These are phyloP conservation scores for Basipetospora chlamydospora DNA, from an alignment of 2,329 filamentous ascomycete genomes.

Conservation along the genomic window DNA sequence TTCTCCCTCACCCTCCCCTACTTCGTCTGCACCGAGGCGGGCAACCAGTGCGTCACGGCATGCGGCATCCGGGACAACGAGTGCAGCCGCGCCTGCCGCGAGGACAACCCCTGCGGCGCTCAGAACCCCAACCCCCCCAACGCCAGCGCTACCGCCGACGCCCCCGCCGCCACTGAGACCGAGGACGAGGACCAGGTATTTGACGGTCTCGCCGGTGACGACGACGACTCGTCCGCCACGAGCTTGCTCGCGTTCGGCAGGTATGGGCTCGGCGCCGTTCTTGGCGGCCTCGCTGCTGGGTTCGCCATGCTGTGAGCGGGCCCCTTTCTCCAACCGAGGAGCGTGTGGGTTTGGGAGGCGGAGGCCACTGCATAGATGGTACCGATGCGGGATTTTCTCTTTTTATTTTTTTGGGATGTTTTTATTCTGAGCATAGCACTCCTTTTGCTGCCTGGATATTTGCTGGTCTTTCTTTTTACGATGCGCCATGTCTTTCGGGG, in stretches of 20 bases:
- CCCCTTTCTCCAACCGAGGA: not conserved
- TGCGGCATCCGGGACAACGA: constrained; percentile 40
- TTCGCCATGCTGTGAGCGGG: constrained; percentile 23
- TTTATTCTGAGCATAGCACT: no score
- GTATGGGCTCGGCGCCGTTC: constrained; percentile 22
- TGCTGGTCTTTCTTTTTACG: no score
- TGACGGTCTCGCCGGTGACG: constrained; percentile 5
- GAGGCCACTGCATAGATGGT: no score
- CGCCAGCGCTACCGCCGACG: constrained; percentile 23
- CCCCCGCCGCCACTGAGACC: constrained; percentile 11
- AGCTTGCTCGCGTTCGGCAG: constrained; percentile 13
- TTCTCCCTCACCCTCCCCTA: constrained; percentile 68
- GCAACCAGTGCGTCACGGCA: constrained; percentile 47
- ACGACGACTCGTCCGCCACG: constrained; percentile 15
- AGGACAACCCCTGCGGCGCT: constrained; percentile 61
- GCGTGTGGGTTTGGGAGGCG: not conserved
- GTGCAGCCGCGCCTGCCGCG: constrained; percentile 47
- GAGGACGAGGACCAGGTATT: constrained; percentile 9
- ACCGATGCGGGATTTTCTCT: no score
- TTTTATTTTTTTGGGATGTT: no score
- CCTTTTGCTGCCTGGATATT: no score
- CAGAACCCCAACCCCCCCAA: constrained; percentile 47
- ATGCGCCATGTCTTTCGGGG: no score
- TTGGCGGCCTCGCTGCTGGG: constrained; percentile 23
- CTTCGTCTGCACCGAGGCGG: constrained; percentile 60